Percentiles rank a stretch among this genome's conserved stretches.
Evolutionary conservation across 164 flowering plant genomes (phyloP).

Genomic region (Magnolia sinica): DNA sequence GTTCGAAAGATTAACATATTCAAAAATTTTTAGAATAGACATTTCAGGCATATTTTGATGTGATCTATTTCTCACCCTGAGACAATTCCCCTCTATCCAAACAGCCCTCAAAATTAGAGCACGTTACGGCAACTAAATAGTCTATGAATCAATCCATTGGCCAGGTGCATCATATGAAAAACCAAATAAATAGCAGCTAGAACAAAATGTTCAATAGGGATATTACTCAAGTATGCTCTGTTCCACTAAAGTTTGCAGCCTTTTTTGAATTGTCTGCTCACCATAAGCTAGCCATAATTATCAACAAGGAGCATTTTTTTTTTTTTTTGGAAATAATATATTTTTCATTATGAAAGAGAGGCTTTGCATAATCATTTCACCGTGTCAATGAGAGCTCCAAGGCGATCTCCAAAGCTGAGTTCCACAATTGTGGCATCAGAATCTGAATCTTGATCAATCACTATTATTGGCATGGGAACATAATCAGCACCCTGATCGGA

Average conservation of each 20-base stretch:
- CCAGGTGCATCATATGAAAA: not conserved
- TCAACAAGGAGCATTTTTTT: not conserved
- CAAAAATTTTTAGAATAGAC: too few species aligned
- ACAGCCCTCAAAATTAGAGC: too few species aligned
- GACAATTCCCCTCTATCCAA: too few species aligned
- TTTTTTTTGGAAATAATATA: not conserved
- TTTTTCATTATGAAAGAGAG: not conserved
- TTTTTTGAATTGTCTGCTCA: not conserved
- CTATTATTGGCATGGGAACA: constrained; percentile 80
- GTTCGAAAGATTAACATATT: too few species aligned
- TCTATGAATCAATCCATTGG: too few species aligned
- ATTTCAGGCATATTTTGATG: too few species aligned
- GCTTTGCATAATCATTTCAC: constrained; percentile 33
- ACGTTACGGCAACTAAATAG: too few species aligned
- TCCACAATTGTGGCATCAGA: constrained; percentile 75
- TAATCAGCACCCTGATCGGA: constrained; percentile 47
- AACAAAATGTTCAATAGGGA: not conserved
- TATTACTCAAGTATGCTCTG: not conserved
- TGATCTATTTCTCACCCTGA: too few species aligned
- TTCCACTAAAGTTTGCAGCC: not conserved
- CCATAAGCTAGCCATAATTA: not conserved
- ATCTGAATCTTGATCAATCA: constrained; percentile 85
- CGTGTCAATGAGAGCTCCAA: constrained; percentile 95
- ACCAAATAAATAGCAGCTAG: not conserved
- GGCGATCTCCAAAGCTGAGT: constrained; percentile 96